Base-by-base conservation (phyloP, 257 asterid genomes). In the Solanum bulbocastanum region DNA sequence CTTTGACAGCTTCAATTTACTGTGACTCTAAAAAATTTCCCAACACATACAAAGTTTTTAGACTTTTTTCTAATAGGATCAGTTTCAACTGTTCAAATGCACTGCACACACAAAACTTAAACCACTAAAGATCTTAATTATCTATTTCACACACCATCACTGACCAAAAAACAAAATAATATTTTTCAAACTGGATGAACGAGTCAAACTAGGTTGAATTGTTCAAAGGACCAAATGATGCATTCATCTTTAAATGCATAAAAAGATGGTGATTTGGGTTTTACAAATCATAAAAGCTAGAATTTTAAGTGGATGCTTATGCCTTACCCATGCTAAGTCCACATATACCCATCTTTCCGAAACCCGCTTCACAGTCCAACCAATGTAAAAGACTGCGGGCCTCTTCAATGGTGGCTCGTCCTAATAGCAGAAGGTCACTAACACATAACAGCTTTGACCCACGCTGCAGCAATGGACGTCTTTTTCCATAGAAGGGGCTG, bases 311-410 rank as follows among this genome's bases (percentile, higher is more conserved):
- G 37, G 69, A 82, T 27, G 69, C 62, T 46, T 46, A 82, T 30
- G 30, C 6, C 93, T 90, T 94, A 97, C 99, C 99, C 99, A 97
- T 97, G 93, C 99, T 96, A 79, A 97, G 96, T 86, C 99, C 99
- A 87, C 99, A 97, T 25, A 97, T 90, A 30, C 99, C 99, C 96
- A 96, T 92, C 91, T 97, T 97, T 23, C 99, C 99, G 4, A 87
- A 96, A 44, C 99, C 99, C 12, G 89, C 98, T 91, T 97, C 98
- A 71, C 83, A 82, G 90, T 97, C 99, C 88, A 96, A 88, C 99
- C 99, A 97, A 88, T 96, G 88, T 83, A 97, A 89, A 87, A 97
- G 98, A 92, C 99, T 92, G 69, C 96, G 93, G 49, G 99, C 95
- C 90, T 97, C 99, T 88, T 97, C 99, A 10, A 97, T 96, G 85